phyloP scores from a whole-genome alignment of 768 basidiomycete species.

The Amanita inopinata region DNA sequence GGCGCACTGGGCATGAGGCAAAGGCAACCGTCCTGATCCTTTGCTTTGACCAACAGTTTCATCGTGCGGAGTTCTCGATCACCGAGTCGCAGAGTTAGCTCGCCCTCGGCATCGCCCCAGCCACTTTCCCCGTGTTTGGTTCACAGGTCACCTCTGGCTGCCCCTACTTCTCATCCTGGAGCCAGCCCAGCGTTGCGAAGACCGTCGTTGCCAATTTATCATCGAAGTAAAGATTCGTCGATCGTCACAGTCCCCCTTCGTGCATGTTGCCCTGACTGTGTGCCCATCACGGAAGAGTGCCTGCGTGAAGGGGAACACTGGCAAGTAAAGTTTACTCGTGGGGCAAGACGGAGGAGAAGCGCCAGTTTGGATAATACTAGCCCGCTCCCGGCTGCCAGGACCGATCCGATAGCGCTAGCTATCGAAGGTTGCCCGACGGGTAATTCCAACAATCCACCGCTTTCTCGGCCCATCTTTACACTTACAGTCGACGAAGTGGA shows the following conservation, averaged over 20 bases:
- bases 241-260: conserved; percentile 55
- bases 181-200: conserved; percentile 14
- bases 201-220: conserved; percentile 26
- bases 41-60: conserved; percentile 28
- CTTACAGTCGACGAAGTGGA: conserved; percentile 60
- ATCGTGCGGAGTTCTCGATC: conserved; percentile 29
- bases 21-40: conserved; percentile 1
- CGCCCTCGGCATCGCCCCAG: conserved; percentile 19
- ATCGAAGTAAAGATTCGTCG: conserved; percentile 24
- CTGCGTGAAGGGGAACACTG: conserved; percentile 45
- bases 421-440: conserved; percentile 9
- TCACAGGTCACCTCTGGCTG: conserved; percentile 27
- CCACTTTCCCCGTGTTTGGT: conserved; percentile 49
- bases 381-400: conserved; percentile 4
- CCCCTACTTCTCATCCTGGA: conserved; percentile 12
- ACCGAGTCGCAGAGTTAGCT: conserved; percentile 29
- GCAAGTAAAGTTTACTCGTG: conserved; percentile 54
- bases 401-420: background rate
- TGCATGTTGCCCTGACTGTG: conserved; percentile 60
- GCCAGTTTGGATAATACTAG: conserved; percentile 25
- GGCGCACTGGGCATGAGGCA: conserved; percentile 11
- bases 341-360: conserved; percentile 50
- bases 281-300: conserved; percentile 46
- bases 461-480: conserved; percentile 19
- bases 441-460: too few species aligned